phyloP scores from a whole-genome alignment of 2,329 filamentous ascomycete genomes.

The Fusarium miscanthi region DNA sequence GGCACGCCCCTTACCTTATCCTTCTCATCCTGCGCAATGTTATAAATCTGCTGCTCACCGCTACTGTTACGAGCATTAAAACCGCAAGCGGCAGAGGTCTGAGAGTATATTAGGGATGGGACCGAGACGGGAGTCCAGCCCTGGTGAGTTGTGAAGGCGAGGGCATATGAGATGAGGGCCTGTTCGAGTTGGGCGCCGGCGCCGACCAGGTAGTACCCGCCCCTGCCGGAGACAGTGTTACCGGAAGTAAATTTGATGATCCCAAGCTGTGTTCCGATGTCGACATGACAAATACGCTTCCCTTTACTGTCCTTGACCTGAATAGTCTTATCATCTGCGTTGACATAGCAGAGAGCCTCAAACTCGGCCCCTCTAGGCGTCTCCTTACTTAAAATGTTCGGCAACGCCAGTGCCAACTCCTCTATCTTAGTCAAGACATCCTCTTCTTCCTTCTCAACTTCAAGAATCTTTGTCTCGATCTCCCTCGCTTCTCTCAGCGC shows the following conservation, averaged over 20 bases:
- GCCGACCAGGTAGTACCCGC: neutral
- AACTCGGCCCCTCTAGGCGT: neutral
- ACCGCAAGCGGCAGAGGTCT: neutral
- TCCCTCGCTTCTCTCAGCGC: neutral
- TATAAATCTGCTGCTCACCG: neutral
- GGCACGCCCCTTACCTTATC: neutral
- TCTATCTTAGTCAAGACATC: neutral
- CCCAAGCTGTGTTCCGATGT: neutral
- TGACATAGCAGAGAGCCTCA: neutral
- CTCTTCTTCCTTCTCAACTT: accelerated
- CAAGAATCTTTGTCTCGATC: accelerated
- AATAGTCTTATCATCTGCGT: neutral
- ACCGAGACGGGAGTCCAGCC: neutral
- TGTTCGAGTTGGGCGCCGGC: neutral
- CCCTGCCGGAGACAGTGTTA: accelerated
- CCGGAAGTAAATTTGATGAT: neutral
- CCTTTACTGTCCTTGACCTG: neutral
- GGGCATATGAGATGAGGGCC: neutral
- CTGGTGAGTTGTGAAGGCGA: neutral
- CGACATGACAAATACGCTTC: neutral
- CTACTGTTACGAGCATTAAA: accelerated
- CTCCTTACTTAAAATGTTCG: neutral
- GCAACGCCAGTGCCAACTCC: neutral
- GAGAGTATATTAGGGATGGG: neutral
- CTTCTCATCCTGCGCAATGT: neutral